Conservation (phyloP, 345 rosid species). For the Lepidium sativum region DNA sequence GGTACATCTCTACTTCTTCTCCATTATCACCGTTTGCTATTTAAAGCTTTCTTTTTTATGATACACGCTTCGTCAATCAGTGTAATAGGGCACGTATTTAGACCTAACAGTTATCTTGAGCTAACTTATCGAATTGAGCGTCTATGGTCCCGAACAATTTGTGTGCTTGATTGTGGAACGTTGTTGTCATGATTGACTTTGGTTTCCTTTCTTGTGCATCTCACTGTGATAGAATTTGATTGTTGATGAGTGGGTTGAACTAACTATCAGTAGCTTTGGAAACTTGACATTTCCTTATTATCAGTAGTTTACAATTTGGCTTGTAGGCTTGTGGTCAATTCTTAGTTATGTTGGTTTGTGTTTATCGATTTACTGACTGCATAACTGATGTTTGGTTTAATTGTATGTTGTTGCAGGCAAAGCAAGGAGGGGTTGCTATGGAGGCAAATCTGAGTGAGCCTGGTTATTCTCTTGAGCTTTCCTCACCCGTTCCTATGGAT, state of each 20-base stretch:
- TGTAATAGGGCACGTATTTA: background rate
- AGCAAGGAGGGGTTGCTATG: constrained; percentile 70
- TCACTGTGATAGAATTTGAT: background rate
- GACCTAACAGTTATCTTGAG: background rate
- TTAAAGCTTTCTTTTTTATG: background rate
- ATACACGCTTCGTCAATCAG: background rate
- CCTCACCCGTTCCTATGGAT: constrained; percentile 67
- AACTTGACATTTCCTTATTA: background rate
- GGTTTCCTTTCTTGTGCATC: background rate
- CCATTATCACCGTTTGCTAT: background rate
- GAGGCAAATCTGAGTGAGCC: constrained; percentile 62
- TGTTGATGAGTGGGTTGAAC: background rate
- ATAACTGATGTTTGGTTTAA: background rate
- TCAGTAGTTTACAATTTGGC: background rate
- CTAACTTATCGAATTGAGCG: background rate
- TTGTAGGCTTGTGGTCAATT: background rate
- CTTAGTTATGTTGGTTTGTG: background rate
- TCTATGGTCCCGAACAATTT: background rate
- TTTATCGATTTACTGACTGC: background rate
- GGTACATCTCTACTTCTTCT: constrained; percentile 29
- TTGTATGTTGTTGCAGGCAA: constrained; percentile 39
- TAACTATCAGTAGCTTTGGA: background rate
- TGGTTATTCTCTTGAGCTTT: constrained; percentile 59
- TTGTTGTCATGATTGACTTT: too few species aligned
- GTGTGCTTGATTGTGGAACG: background rate